A percentile compares a stretch with the other conserved stretches of the same genome.
phyloP scores from a whole-genome alignment of 805 yeast genomes.

The Pichia kluyveri region DNA sequence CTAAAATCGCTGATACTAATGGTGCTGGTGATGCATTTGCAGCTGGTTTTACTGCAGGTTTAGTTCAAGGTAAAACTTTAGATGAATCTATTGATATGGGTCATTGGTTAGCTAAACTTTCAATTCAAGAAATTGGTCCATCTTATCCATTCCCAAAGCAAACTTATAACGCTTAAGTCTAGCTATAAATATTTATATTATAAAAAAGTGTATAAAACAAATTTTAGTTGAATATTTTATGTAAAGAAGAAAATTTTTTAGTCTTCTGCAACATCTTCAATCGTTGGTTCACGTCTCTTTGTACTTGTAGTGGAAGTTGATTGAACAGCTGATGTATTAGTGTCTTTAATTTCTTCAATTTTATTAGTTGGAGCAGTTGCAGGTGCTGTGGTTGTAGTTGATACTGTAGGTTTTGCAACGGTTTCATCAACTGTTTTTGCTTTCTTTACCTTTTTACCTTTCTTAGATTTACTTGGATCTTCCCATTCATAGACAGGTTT shows the following conservation, averaged over 20 bases:
- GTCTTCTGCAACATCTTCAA: constrained; percentile 16
- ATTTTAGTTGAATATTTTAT: too few relatives aligned
- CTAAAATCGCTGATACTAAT: constrained; percentile 80
- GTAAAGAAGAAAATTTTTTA: neutral
- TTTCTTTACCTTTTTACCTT: constrained; percentile 1
- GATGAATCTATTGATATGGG: constrained; percentile 66
- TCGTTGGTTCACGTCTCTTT: constrained; percentile 19
- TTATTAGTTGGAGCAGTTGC: neutral
- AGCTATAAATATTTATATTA: neutral
- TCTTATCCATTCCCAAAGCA: constrained; percentile 79
- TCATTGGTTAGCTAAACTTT: constrained; percentile 91
- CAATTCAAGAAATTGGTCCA: constrained; percentile 92
- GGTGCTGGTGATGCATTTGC: constrained; percentile 99
- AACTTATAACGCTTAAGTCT: constrained; percentile 48
- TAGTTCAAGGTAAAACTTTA: constrained; percentile 63
- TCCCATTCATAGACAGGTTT: constrained; percentile 83
- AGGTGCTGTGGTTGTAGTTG: constrained; percentile 8
- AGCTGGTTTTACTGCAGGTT: constrained; percentile 87
- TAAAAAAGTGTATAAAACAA: too few relatives aligned
- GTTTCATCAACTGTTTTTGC: neutral
- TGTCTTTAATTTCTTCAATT: neutral
- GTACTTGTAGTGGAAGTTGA: neutral
- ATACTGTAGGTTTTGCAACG: neutral
- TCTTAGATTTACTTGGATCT: constrained; percentile 19
- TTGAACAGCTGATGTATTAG: neutral